Conservation (phyloP, 805 yeast species). For the Pichia gijzeniarum region DNA sequence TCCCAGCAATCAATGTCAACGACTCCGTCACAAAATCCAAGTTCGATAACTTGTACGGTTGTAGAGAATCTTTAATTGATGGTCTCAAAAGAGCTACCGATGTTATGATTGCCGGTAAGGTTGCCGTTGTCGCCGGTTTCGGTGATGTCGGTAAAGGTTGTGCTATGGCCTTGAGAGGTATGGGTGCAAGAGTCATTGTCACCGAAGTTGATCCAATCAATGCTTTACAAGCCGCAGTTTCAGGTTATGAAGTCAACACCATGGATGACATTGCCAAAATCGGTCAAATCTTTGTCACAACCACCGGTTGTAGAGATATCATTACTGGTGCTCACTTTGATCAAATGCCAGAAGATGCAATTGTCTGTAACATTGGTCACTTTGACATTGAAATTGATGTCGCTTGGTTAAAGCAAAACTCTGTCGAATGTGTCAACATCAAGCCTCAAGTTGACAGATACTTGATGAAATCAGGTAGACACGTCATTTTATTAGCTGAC, state of each 20-base stretch:
- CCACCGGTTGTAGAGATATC: constrained; percentile 99
- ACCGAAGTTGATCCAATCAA: constrained; percentile 98
- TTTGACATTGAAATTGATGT: constrained; percentile 98
- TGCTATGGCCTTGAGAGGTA: constrained; percentile 96
- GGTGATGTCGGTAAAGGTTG: constrained; percentile 99
- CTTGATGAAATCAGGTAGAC: constrained; percentile 83
- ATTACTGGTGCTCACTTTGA: constrained; percentile 83
- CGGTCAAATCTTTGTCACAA: constrained; percentile 98
- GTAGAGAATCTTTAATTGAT: constrained; percentile 97
- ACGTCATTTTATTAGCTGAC: constrained; percentile 92
- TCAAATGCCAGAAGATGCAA: constrained; percentile 97
- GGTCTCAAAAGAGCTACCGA: constrained; percentile 99
- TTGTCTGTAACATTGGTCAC: constrained; percentile 99
- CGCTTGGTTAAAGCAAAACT: constrained; percentile 96
- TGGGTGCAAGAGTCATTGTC: constrained; percentile 98
- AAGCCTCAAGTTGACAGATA: constrained; percentile 99
- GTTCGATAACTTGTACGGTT: constrained; percentile 98
- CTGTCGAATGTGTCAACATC: constrained; percentile 90
- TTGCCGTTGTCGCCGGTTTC: constrained; percentile 97
- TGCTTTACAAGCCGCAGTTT: constrained; percentile 98
- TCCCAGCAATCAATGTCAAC: constrained; percentile 98
- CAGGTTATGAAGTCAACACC: constrained; percentile 95
- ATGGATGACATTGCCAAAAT: constrained; percentile 87
- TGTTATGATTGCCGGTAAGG: constrained; percentile 99
- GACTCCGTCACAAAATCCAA: constrained; percentile 98